These are phyloP conservation scores for Secale cereale DNA, from an alignment of 176 grass and related monocot species.

Conservation along the genomic window DNA sequence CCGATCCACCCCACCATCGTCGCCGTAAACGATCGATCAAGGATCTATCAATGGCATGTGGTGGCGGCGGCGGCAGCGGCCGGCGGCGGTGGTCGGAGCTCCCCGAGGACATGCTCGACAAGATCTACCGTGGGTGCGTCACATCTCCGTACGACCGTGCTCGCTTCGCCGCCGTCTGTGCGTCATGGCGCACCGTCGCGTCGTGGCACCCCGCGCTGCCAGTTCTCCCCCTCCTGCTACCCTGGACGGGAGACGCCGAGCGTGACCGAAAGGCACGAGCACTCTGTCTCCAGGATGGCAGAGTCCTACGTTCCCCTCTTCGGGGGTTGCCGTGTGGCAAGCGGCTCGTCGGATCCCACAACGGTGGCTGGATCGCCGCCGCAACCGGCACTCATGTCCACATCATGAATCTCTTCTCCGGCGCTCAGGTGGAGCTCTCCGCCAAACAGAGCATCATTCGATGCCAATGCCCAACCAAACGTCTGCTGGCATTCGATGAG, in stretches of 20 bases:
- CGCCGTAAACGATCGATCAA: not conserved
- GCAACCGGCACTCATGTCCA: not conserved
- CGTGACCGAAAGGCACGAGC: not conserved
- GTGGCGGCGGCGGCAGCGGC: not conserved
- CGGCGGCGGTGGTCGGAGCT: not conserved
- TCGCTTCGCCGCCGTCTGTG: not conserved
- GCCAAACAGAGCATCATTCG: not conserved
- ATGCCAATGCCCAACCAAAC: not conserved
- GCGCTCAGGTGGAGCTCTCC: not conserved
- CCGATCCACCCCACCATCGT: too few species aligned
- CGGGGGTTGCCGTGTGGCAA: not conserved
- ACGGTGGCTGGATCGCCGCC: not conserved
- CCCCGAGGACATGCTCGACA: not conserved
- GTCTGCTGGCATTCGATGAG: too few species aligned
- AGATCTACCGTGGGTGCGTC: not conserved
- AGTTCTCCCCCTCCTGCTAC: not conserved
- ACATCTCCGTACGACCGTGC: not conserved
- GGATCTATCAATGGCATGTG: not conserved
- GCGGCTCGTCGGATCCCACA: not conserved
- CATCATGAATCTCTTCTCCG: not conserved
- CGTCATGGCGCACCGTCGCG: not conserved
- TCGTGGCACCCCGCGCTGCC: not conserved
- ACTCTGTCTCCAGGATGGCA: not conserved
- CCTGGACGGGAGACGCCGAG: not conserved
- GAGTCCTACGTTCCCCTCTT: not conserved